A percentile compares a stretch with the other conserved stretches of the same genome.
phyloP scores from a whole-genome alignment of 306 rosid genomes.

The Geum urbanum region DNA sequence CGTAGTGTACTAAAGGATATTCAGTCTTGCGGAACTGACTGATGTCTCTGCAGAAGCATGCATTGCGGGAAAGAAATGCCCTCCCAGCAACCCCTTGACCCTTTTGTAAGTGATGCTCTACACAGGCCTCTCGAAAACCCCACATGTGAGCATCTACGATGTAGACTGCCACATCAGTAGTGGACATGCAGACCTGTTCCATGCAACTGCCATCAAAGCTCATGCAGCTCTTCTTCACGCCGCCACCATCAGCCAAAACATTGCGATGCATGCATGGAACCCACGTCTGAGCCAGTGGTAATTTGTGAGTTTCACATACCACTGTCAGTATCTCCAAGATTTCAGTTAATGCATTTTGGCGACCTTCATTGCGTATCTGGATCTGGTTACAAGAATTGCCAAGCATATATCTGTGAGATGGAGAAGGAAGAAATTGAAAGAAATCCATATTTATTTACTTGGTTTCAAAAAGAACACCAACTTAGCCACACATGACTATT shows the following conservation, averaged over 20 bases:
- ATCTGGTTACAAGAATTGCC: constrained; percentile 68
- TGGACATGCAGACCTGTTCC: constrained; percentile 86
- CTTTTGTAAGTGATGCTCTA: constrained; percentile 85
- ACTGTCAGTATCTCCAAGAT: constrained; percentile 75
- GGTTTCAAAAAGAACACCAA: constrained; percentile 19
- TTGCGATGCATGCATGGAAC: constrained; percentile 82
- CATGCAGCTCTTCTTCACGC: constrained; percentile 66
- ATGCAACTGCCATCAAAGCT: constrained; percentile 78
- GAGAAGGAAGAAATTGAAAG: constrained; percentile 36
- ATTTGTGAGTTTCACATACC: constrained; percentile 72
- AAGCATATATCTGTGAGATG: constrained; percentile 69
- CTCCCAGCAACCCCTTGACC: constrained; percentile 92
- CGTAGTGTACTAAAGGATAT: constrained; percentile 79
- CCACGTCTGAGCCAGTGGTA: constrained; percentile 98
- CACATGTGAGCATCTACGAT: constrained; percentile 69
- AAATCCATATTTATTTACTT: constrained; percentile 24
- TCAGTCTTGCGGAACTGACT: constrained; percentile 74
- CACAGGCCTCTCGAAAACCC: constrained; percentile 86
- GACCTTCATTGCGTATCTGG: constrained; percentile 82
- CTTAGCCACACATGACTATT: constrained; percentile 26
- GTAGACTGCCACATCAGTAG: constrained; percentile 73
- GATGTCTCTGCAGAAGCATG: constrained; percentile 65
- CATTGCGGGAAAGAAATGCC: constrained; percentile 59
- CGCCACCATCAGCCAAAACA: constrained; percentile 79
- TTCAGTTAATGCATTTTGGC: constrained; percentile 69